Conservation (phyloP, 345 rosid genomes). For the Erucastrum elatum region DNA sequence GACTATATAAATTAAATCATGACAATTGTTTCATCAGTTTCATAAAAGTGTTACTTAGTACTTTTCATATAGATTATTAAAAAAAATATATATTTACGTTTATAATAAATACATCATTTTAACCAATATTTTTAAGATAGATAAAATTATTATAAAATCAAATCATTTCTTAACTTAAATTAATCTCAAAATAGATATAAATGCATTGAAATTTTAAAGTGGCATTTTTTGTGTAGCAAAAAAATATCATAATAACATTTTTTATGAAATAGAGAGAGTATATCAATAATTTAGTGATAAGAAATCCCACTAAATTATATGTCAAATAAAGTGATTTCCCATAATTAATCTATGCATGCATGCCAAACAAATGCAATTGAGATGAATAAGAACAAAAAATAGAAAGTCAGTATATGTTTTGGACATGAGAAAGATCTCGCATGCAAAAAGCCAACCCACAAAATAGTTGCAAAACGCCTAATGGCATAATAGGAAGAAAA, state of each 20-base stretch:
- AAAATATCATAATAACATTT: too few relatives aligned
- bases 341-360: conserved; percentile 37
- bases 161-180: too few relatives aligned
- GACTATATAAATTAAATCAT: conserved; percentile 14
- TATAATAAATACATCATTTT: too few relatives aligned
- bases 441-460: conserved; percentile 40
- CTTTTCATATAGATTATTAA: too few relatives aligned
- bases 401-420: conserved; percentile 21
- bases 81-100: too few relatives aligned
- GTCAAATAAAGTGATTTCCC: conserved; percentile 20
- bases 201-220: too few relatives aligned
- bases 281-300: conserved; percentile 31
- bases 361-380: conserved; percentile 40
- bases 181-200: too few relatives aligned
- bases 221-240: too few relatives aligned
- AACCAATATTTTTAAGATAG: too few relatives aligned
- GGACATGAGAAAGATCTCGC: conserved; percentile 36
- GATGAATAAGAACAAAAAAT: conserved; percentile 14
- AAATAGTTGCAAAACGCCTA: conserved; percentile 19
- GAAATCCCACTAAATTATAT: conserved; percentile 30
- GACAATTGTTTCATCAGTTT: conserved; percentile 1
- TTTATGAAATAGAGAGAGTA: too few relatives aligned
- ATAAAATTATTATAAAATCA: too few relatives aligned
- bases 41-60: too few relatives aligned
- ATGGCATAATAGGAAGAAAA: not conserved